A percentile compares a stretch with the other conserved stretches of the same genome.
These are phyloP conservation scores for Isatis tinctoria DNA, from an alignment of 345 rosid genomes.

Conservation along the genomic window DNA sequence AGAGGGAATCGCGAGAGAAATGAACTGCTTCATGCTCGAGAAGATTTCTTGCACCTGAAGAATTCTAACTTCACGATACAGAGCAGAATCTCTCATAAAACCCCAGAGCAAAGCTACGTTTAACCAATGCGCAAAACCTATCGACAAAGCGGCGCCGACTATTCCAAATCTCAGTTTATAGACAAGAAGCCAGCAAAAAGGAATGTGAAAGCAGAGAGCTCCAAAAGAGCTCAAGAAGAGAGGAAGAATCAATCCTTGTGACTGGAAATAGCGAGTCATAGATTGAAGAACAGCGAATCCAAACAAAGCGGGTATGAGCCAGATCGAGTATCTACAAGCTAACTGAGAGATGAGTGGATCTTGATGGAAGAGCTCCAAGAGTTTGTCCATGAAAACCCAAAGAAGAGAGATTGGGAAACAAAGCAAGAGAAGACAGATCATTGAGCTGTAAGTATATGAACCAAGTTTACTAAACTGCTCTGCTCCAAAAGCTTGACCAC, in stretches of 20 bases:
- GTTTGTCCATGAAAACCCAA: slow-evolving; percentile 43
- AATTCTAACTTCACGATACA: slow-evolving; percentile 5
- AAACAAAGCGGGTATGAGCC: slow-evolving; percentile 43
- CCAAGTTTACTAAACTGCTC: slow-evolving; percentile 39
- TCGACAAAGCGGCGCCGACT: slow-evolving; percentile 45
- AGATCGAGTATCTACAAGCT: slow-evolving; percentile 40
- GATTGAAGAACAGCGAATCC: slow-evolving; percentile 40
- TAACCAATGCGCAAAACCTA: slow-evolving; percentile 35
- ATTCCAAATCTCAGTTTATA: slow-evolving; percentile 5
- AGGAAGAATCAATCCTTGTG: slow-evolving; percentile 39
- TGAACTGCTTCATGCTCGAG: slow-evolving; percentile 31
- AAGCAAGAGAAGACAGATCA: slow-evolving; percentile 24
- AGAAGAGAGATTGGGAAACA: slow-evolving; percentile 39
- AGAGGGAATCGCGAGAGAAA: slow-evolving; percentile 39
- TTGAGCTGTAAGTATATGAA: slow-evolving; percentile 38
- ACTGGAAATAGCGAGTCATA: slow-evolving; percentile 38
- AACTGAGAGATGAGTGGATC: slow-evolving; percentile 37
- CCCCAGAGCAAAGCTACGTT: slow-evolving; percentile 35
- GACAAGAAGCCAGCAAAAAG: slow-evolving; percentile 26
- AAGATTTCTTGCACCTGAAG: slow-evolving; percentile 16
- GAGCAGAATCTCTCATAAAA: slow-evolving; percentile 35
- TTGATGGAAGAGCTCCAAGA: slow-evolving; percentile 34
- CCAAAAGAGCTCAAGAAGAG: slow-evolving; percentile 32
- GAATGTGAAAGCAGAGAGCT: slow-evolving; percentile 38
- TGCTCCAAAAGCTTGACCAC: slow-evolving; percentile 63